A percentile compares a stretch with the other conserved stretches of the same genome.
Conservation (phyloP, 2,329 filamentous ascomycete genomes). For the Thelonectria discophora region DNA sequence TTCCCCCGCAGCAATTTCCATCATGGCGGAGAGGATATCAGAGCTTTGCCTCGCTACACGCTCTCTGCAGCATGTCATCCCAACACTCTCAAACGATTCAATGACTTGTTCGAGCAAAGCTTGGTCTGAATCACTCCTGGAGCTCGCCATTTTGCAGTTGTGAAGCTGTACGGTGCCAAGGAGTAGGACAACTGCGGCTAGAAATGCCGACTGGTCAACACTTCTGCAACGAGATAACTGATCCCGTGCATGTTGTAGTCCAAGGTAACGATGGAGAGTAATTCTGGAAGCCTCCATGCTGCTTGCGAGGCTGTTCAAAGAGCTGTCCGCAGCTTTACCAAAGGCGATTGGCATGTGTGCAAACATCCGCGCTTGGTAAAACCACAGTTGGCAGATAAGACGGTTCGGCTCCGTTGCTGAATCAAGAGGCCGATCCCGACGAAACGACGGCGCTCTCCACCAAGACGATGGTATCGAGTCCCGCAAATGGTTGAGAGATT, state of each 20-base stretch:
- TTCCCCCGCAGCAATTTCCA: neutral
- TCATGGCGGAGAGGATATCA: conserved; percentile 19
- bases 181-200: conserved; percentile 17
- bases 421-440: conserved; percentile 17
- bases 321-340: neutral
- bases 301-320: conserved; percentile 10
- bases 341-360: conserved; percentile 24
- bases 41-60: conserved; percentile 12
- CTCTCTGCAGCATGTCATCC: conserved; percentile 15
- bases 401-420: conserved; percentile 21
- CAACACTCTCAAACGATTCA: conserved; percentile 15
- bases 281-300: conserved; percentile 27
- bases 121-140: conserved; percentile 21
- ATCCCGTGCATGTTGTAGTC: conserved; percentile 22
- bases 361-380: conserved; percentile 24
- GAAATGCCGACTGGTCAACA: conserved; percentile 23
- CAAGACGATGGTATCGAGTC: conserved; percentile 21
- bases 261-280: conserved; percentile 24
- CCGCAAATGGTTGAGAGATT: conserved; percentile 11
- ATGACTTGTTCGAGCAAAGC: conserved; percentile 24
- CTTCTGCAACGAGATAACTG: conserved; percentile 21
- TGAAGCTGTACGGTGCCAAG: conserved; percentile 21
- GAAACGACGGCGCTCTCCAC: conserved; percentile 24
- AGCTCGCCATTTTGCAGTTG: neutral
- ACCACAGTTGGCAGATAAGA: conserved; percentile 28